Percentiles rank a stretch among this genome's conserved stretches.
Conservation (phyloP, 2,329 filamentous ascomycete species). For the Tricladium varicosporioides region DNA sequence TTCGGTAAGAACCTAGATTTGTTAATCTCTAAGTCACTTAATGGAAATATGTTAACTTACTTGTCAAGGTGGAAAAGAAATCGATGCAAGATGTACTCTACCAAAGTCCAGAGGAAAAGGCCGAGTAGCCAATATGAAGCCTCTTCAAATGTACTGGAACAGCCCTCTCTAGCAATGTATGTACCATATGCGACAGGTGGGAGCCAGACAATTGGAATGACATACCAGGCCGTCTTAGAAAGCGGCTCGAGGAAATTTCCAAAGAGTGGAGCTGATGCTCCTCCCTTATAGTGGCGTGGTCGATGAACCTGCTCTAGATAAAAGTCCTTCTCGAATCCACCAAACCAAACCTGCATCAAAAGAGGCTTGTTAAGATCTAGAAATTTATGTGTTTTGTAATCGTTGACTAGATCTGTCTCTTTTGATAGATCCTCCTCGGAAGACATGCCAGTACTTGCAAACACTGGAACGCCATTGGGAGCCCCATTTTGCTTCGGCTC, state of each 20-base stretch:
- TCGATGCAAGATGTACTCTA: conserved; percentile 86
- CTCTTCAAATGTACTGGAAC: conserved; percentile 47
- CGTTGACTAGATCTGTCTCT: conserved; percentile 72
- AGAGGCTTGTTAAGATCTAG: conserved; percentile 84
- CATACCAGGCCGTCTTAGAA: conserved; percentile 91
- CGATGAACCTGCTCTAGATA: conserved; percentile 96
- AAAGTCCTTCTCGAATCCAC: conserved; percentile 91
- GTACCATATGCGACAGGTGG: conserved; percentile 76
- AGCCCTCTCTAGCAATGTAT: conserved; percentile 60
- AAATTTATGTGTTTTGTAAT: conserved; percentile 92
- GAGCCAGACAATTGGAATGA: conserved; percentile 81
- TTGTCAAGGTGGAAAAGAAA: conserved; percentile 92
- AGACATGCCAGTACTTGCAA: conserved; percentile 77
- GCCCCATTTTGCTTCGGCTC: conserved; percentile 42
- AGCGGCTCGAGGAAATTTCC: conserved; percentile 99
- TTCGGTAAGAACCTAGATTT: conserved; percentile 76
- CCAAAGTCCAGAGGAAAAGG: conserved; percentile 78
- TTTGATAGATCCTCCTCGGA: conserved; percentile 80
- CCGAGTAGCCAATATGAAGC: conserved; percentile 68
- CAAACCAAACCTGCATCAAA: conserved; percentile 82
- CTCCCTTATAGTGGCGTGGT: conserved; percentile 92
- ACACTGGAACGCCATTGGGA: conserved; percentile 41
- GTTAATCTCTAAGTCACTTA: neutral
- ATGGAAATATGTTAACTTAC: conserved; percentile 50
- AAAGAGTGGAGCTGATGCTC: conserved; percentile 88